Percentiles rank a stretch among this genome's conserved stretches.
phyloP scores from a whole-genome alignment of 208 protist species.

The Wallacemonas sp. region DNA sequence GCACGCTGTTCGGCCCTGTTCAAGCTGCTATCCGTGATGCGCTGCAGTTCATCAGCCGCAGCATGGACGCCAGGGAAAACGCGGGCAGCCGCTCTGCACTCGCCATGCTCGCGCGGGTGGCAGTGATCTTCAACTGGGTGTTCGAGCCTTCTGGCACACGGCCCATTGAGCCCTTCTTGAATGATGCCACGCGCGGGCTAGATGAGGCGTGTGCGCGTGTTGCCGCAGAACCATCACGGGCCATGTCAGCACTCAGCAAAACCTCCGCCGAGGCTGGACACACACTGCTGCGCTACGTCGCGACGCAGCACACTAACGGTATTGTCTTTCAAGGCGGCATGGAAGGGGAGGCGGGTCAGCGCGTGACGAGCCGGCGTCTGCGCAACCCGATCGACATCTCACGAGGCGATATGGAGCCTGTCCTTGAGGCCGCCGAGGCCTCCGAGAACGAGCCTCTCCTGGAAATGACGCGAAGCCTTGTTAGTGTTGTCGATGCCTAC shows the following conservation, averaged over 20 bases:
- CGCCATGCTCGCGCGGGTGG: slow-evolving; percentile 6
- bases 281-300: slow-evolving; percentile 1
- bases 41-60: slow-evolving; percentile 19
- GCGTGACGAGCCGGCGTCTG: slow-evolving; percentile 18
- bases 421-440: slow-evolving; percentile 19
- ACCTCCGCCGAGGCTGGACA: background rate
- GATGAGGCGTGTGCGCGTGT: slow-evolving; percentile 4
- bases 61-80: slow-evolving; percentile 6
- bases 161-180: background rate
- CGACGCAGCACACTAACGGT: background rate
- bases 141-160: background rate
- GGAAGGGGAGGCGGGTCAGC: background rate
- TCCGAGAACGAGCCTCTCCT: slow-evolving; percentile 20
- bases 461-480: slow-evolving; percentile 16
- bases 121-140: slow-evolving; percentile 10
- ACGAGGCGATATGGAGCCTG: slow-evolving; percentile 18
- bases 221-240: background rate
- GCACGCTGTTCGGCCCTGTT: background rate
- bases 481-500: slow-evolving; percentile 25
- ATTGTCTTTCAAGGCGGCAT: background rate
- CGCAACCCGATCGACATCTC: slow-evolving; percentile 24
- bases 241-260: background rate
- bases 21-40: slow-evolving; percentile 17
- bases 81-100: background rate
- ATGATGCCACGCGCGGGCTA: background rate